These are phyloP conservation scores for Fusarium odoratissimum DNA, from an alignment of 2,329 filamentous ascomycete species.

Conservation along the genomic window DNA sequence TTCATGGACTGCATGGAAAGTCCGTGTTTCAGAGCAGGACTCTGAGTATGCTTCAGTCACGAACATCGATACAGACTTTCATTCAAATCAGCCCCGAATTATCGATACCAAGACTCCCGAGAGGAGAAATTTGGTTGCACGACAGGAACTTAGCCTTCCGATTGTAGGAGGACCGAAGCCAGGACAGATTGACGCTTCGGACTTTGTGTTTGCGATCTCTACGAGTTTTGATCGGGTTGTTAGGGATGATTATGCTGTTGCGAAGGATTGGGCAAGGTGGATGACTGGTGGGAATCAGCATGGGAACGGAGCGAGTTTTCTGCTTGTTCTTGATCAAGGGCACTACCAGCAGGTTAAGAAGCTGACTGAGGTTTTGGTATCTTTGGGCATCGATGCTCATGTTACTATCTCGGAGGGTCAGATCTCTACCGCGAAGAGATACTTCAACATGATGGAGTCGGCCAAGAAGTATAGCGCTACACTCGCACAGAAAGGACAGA, in stretches of 20 bases:
- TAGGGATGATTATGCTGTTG: constrained; percentile 52
- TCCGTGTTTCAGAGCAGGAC: constrained; percentile 46
- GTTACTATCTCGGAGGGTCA: constrained; percentile 49
- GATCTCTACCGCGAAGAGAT: constrained; percentile 50
- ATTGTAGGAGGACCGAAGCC: constrained; percentile 47
- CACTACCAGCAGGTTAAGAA: constrained; percentile 48
- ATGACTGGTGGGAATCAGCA: constrained; percentile 55
- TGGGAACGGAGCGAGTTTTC: constrained; percentile 57
- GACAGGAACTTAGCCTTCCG: constrained; percentile 50
- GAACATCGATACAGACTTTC: constrained; percentile 48
- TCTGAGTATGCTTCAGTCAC: constrained; percentile 46
- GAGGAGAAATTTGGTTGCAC: constrained; percentile 43
- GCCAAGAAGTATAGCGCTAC: constrained; percentile 50
- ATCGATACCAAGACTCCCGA: constrained; percentile 45
- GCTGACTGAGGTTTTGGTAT: constrained; percentile 48
- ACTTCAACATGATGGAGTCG: constrained; percentile 53
- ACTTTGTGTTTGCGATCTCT: constrained; percentile 57
- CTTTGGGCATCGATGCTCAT: constrained; percentile 54
- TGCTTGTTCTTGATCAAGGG: constrained; percentile 57
- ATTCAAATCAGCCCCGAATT: constrained; percentile 44
- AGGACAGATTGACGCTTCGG: constrained; percentile 53
- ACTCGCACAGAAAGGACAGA: constrained; percentile 50
- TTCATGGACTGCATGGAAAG: constrained; percentile 51
- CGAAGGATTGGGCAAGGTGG: constrained; percentile 59
- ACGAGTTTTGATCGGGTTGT: constrained; percentile 56